Evolutionary conservation across 192 early-diverging fungal species (phyloP).

Genomic region (Backusella australiensis): DNA sequence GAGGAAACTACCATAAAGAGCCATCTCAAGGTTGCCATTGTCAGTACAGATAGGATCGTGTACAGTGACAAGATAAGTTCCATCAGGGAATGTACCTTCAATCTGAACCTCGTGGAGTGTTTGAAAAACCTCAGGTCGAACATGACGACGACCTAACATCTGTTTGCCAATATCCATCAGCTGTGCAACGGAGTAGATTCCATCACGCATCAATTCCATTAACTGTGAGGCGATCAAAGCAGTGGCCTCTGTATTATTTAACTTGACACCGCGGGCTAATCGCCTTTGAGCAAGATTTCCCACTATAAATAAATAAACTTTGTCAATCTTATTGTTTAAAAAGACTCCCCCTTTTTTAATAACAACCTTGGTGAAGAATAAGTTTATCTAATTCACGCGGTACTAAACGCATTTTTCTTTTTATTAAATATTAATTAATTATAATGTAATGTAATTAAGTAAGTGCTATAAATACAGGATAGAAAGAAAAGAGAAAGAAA

Average conservation of each 20-base stretch:
- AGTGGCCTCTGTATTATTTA: constrained; percentile 85
- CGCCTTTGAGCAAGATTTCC: constrained; percentile 89
- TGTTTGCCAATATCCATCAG: constrained; percentile 85
- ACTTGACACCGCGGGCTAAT: constrained; percentile 80
- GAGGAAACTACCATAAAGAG: constrained; percentile 85
- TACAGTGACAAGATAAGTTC: constrained; percentile 92
- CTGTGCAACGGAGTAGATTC: constrained; percentile 79
- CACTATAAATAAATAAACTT: constrained; percentile 35
- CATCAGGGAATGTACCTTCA: constrained; percentile 91
- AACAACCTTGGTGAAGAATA: constrained; percentile 66
- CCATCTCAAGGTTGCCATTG: constrained; percentile 80
- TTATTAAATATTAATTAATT: not conserved
- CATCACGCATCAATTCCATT: constrained; percentile 89
- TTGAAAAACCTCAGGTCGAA: constrained; percentile 67
- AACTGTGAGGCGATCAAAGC: constrained; percentile 89
- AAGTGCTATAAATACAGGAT: not conserved
- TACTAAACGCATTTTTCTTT: constrained; percentile 64
- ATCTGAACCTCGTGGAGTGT: constrained; percentile 83
- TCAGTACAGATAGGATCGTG: constrained; percentile 85
- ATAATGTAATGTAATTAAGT: not conserved
- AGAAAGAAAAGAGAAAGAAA: not conserved
- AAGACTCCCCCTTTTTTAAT: not conserved
- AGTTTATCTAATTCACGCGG: constrained; percentile 96
- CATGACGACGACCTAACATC: constrained; percentile 86
- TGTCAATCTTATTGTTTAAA: not conserved